Conservation (phyloP, 2,329 filamentous ascomycete species). For the Sporothrix schenckii region DNA sequence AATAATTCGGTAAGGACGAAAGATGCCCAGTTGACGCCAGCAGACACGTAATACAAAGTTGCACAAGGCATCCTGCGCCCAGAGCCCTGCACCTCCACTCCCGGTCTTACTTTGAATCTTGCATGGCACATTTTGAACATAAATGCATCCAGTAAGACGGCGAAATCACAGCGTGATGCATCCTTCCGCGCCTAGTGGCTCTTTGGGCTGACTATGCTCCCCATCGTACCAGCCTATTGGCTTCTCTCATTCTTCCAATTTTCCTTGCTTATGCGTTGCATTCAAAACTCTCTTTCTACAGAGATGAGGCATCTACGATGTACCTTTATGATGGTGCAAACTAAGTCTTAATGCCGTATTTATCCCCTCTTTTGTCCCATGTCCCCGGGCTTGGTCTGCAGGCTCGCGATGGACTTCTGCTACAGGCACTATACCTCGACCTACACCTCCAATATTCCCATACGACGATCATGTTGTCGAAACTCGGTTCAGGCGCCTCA, state of each 20-base stretch:
- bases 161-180: not conserved
- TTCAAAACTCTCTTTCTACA: not conserved
- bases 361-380: not conserved
- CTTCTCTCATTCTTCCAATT: conserved; percentile 7
- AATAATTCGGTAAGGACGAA: not conserved
- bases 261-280: not conserved
- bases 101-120: not conserved
- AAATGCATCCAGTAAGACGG: too few relatives aligned
- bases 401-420: conserved; percentile 2
- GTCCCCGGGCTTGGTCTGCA: not conserved
- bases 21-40: not conserved
- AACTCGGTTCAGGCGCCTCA: conserved; percentile 16
- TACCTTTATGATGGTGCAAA: not conserved
- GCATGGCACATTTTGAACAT: too few relatives aligned
- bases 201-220: not conserved
- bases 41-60: not conserved
- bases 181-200: not conserved
- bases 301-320: too few relatives aligned
- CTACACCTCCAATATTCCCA: not conserved
- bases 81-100: not conserved
- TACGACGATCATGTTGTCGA: conserved; percentile 22
- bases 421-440: not conserved
- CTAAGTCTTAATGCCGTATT: not conserved
- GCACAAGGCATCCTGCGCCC: not conserved
- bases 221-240: not conserved